Evolutionary conservation across 441 rosid genomes (phyloP).

Genomic region (Lepidium campestre): DNA sequence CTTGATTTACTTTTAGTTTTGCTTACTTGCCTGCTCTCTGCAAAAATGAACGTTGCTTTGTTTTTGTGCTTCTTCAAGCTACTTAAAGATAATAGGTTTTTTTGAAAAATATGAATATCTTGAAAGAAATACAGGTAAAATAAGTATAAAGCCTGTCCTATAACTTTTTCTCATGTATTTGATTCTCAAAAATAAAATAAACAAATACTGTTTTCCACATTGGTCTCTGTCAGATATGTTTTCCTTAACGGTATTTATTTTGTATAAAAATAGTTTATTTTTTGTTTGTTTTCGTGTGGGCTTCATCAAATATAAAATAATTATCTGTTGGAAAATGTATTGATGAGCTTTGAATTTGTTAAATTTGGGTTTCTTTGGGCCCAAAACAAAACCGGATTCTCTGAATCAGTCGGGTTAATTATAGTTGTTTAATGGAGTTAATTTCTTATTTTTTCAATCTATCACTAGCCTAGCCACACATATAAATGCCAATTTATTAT

Average conservation of each 20-base stretch:
- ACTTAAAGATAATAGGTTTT: neutral
- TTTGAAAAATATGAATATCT: neutral
- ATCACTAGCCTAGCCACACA: neutral
- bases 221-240: slow-evolving; percentile 18
- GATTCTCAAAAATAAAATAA: neutral
- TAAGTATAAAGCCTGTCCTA: neutral
- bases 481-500: neutral
- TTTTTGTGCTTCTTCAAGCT: slow-evolving; percentile 22
- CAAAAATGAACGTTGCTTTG: slow-evolving; percentile 73
- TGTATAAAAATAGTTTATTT: neutral
- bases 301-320: neutral
- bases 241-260: slow-evolving; percentile 17
- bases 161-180: neutral
- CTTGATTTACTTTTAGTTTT: slow-evolving; percentile 15
- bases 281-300: slow-evolving; percentile 2
- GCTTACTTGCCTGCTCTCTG: slow-evolving; percentile 29
- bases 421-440: no score
- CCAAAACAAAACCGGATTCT: neutral
- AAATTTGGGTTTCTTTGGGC: neutral
- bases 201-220: neutral
- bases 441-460: neutral
- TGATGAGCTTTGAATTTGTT: neutral
- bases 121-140: neutral
- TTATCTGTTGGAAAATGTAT: neutral
- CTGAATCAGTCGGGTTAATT: neutral